Conservation (phyloP, 257 asterid genomes). For the Coffea eugenioides region DNA sequence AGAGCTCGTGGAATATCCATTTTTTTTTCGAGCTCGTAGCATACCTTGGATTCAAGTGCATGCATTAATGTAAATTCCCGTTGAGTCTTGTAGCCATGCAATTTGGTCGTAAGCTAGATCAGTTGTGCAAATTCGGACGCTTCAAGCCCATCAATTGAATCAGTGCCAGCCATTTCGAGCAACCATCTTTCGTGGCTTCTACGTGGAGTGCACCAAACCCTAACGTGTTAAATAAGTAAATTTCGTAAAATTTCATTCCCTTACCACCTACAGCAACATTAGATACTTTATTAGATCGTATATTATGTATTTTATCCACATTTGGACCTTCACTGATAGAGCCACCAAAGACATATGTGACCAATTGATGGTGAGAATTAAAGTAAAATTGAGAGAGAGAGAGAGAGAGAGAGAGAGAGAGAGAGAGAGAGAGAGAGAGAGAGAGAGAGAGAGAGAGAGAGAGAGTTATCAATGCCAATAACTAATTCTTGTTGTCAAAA, state of each 20-base stretch:
- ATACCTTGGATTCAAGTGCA: background rate
- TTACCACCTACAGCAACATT: background rate
- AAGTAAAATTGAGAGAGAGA: too few relatives aligned
- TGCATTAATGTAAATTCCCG: background rate
- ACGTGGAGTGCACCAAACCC: conserved; percentile 31
- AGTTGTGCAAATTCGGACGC: background rate
- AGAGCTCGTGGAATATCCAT: too few relatives aligned
- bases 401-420: too few relatives aligned
- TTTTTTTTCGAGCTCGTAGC: too few relatives aligned
- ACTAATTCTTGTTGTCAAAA: background rate
- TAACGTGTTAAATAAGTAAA: conserved; percentile 11
- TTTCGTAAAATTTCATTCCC: background rate
- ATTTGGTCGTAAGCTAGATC: background rate
- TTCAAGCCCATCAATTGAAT: conserved; percentile 1
- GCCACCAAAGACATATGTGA: background rate
- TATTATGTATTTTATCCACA: background rate
- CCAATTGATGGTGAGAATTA: background rate
- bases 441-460: too few relatives aligned
- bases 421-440: too few relatives aligned
- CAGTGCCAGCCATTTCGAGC: conserved; percentile 3
- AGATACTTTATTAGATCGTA: background rate
- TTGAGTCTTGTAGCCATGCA: background rate
- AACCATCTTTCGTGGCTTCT: conserved; percentile 22
- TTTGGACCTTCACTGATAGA: background rate
- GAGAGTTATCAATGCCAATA: background rate